Base-by-base conservation (phyloP, 257 asterid genomes). In the Solanum acaule region DNA sequence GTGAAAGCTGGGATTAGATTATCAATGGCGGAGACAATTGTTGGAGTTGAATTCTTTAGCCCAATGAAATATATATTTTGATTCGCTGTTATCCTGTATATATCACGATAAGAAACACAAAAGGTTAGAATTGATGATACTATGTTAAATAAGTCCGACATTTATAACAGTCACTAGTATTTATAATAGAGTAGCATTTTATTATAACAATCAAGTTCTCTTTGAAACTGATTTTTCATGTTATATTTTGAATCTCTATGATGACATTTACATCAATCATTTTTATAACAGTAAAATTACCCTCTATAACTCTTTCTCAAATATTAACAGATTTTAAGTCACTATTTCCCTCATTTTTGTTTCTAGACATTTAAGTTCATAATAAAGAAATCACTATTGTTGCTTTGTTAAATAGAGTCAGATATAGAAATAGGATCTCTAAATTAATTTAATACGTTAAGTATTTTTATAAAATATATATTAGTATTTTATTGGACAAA, bases 1-100 rank as follows among this genome's bases (percentile, higher is more conserved):
- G 99, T 96, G 88, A 96, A 89, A 0, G 99, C 99, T 29, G 99
- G 99, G 83, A 86, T 90, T 40, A 93, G 90, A 89, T 96, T 96
- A 90, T 90, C 89, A 89, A 95, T 77, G 44, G 99, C 98, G 73
- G 98, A 95, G 4, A 98, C 98, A 63, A 95, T 92, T 1, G 99
- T 96, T 89, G 99, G 99, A 86, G 96, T 93, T 16, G 99, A 96
- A 88, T 95, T 89, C 90, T 95, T 96, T 33, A 96, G 87, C 46
- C 98, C 99, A 81, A 95, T 92, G 87, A 96, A 93, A 89, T 94
- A 96, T 12, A 96, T 92, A 86, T 94, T 92, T 70, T 96, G 99
- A 85, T 95, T 96, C 88, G 95, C 84, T 8, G 98, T 92, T 7
- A 92, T 96, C 90, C 99, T 96, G 95, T 92, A 84, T 31, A 34